Conservation (phyloP, 768 basidiomycete genomes). For the Guyanaporus albipodus region DNA sequence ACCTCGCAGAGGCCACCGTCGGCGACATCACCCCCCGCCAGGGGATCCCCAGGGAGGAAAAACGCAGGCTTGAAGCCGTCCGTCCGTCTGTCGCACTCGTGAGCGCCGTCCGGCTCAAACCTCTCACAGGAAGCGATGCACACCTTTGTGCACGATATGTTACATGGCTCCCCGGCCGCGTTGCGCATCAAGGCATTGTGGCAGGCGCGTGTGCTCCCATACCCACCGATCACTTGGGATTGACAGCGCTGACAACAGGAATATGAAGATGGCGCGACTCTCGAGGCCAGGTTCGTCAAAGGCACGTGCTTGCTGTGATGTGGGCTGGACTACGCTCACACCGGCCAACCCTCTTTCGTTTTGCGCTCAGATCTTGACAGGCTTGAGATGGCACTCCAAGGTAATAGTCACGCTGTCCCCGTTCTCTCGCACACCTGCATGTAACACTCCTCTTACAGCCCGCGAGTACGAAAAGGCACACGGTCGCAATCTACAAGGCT, state of each 20-base stretch:
- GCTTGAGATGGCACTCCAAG: slow-evolving; percentile 87
- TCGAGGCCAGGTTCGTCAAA: slow-evolving; percentile 86
- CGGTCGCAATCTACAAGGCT: slow-evolving; percentile 54
- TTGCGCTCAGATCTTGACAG: slow-evolving; percentile 66
- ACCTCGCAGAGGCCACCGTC: slow-evolving; percentile 91
- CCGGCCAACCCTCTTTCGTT: too few relatives aligned
- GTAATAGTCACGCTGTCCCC: slow-evolving; percentile 28
- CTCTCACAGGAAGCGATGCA: slow-evolving; percentile 75
- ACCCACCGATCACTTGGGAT: too few relatives aligned
- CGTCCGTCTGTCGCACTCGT: slow-evolving; percentile 10
- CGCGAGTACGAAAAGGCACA: slow-evolving; percentile 67
- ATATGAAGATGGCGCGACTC: slow-evolving; percentile 70
- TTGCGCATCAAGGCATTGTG: slow-evolving; percentile 66
- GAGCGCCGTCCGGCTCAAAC: not conserved
- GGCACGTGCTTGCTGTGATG: slow-evolving; percentile 36
- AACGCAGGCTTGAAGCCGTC: slow-evolving; percentile 71
- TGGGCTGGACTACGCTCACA: too few relatives aligned
- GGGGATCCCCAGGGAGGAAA: slow-evolving; percentile 78
- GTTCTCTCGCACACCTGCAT: not conserved
- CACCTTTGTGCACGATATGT: slow-evolving; percentile 84
- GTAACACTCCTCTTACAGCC: slow-evolving; percentile 49
- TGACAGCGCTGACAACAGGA: slow-evolving; percentile 45
- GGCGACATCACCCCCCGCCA: slow-evolving; percentile 93
- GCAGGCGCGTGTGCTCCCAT: slow-evolving; percentile 40
- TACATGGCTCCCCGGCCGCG: slow-evolving; percentile 70